Conservation (phyloP, 441 rosid species). For the Arabidopsis hybrid region DNA sequence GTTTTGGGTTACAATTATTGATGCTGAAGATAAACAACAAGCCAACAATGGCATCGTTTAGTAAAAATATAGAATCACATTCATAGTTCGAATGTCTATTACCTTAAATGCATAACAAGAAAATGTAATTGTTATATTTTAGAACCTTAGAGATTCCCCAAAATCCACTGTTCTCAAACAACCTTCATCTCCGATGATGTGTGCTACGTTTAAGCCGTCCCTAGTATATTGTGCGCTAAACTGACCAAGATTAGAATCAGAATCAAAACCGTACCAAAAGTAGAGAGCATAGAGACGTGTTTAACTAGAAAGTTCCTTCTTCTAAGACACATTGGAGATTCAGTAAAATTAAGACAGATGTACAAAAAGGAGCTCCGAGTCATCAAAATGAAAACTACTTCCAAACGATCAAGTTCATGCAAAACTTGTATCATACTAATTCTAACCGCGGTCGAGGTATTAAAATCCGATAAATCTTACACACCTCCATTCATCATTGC, state of each 20-base stretch:
- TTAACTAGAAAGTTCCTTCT: neutral
- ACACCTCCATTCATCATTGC: constrained; percentile 18
- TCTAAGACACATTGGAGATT: constrained; percentile 22
- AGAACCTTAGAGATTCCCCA: no score
- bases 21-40: no score
- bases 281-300: constrained; percentile 1
- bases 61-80: no score
- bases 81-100: no score
- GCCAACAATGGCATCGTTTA: no score
- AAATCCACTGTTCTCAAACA: no score
- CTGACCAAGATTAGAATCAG: constrained; percentile 4
- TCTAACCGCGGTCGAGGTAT: constrained; percentile 10
- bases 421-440: constrained; percentile 23
- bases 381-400: constrained; percentile 31
- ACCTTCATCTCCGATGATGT: no score
- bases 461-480: constrained; percentile 16
- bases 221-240: neutral
- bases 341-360: constrained; percentile 29
- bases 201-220: no score
- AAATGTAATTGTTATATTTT: no score
- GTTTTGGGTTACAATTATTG: no score
- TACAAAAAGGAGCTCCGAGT: constrained; percentile 36
- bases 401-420: constrained; percentile 36
- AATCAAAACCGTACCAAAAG: constrained; percentile 11
- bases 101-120: no score